Evolutionary conservation across 345 rosid species (phyloP), one percentile per base, ranked within the genome.

Genomic region (Nasturtium officinale): DNA sequence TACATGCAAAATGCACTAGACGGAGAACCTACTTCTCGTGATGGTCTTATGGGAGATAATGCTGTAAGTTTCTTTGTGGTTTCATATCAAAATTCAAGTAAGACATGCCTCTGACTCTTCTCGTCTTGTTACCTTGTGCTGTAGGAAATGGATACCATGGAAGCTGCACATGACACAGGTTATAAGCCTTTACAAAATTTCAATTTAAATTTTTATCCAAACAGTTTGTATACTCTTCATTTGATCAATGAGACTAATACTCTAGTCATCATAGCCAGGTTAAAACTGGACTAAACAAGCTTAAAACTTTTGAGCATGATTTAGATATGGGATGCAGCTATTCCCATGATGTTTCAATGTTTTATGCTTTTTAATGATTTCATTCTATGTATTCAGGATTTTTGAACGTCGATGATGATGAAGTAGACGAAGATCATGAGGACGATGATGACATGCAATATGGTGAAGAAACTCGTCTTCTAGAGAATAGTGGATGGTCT

Each of bases 401-500:
- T 79, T 72, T 96, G 79, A 92, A 90, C 56, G 92, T 87, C 51
- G 92, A 96, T 72, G 98, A 96, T 82, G 97, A 91, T 18, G 98
- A 91, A 50, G 91, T 72, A 28, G 96, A 85, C 67, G 92, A 88
- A 43, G 90, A 85, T 53, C 86, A 87, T 23, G 85, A 85, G 60
- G 86, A 77, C 37, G 76, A 79, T 80, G 85, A 79, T 81, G 85
- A 79, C 4, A 51, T 74, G 47, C 48, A 72, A 52, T 53, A 78
- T 61, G 78, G 77, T 63, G 92, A 91, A 56, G 94, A 89, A 30
- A 60, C 85, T 63, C 81, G 68, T 67, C 82, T 91, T 80, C 84
- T 87, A 45, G 99, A 91, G 67, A 96, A 92, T 66, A 90, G 84
- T 81, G 96, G 99, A 25, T 96, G 99, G 99, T 96, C 99, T 80